phyloP scores from a whole-genome alignment of 306 rosid genomes.

The Trifolium fragiferum region DNA sequence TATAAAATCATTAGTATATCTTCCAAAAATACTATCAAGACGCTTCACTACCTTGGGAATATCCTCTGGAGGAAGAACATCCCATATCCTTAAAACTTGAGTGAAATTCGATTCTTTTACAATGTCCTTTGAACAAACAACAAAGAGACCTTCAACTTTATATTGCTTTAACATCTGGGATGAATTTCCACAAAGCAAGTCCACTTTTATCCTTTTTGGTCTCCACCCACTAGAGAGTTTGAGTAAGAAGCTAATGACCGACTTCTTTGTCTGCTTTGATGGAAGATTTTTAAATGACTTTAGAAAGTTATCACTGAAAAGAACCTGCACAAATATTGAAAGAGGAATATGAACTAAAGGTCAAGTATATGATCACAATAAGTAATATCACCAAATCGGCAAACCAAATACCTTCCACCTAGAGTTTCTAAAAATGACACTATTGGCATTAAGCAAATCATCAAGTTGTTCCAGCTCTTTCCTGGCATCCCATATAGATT shows the following conservation, averaged over 20 bases:
- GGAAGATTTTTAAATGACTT: slow-evolving; percentile 66
- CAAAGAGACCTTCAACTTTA: slow-evolving; percentile 61
- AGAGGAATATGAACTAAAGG: neutral
- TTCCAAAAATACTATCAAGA: slow-evolving; percentile 61
- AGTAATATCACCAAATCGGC: neutral
- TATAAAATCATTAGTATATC: slow-evolving; percentile 58
- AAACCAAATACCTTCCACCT: slow-evolving; percentile 72
- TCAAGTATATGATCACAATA: neutral
- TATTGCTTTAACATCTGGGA: slow-evolving; percentile 53
- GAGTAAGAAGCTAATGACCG: slow-evolving; percentile 54
- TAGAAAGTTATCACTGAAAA: slow-evolving; percentile 70
- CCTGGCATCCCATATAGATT: slow-evolving; percentile 58
- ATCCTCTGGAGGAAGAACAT: slow-evolving; percentile 58
- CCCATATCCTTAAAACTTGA: slow-evolving; percentile 82
- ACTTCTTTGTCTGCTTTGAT: slow-evolving; percentile 46
- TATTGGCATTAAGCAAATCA: slow-evolving; percentile 65
- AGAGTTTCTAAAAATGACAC: slow-evolving; percentile 59
- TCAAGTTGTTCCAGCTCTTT: slow-evolving; percentile 66
- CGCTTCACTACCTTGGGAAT: slow-evolving; percentile 61
- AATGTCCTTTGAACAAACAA: slow-evolving; percentile 66
- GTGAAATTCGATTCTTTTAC: slow-evolving; percentile 46
- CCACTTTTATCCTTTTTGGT: slow-evolving; percentile 53
- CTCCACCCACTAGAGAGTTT: slow-evolving; percentile 77
- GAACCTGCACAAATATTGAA: slow-evolving; percentile 49
- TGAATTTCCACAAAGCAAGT: slow-evolving; percentile 52